A percentile compares a stretch with the other conserved stretches of the same genome.
These are phyloP conservation scores for Amanita exitialis DNA, from an alignment of 768 basidiomycete genomes.

Conservation along the genomic window DNA sequence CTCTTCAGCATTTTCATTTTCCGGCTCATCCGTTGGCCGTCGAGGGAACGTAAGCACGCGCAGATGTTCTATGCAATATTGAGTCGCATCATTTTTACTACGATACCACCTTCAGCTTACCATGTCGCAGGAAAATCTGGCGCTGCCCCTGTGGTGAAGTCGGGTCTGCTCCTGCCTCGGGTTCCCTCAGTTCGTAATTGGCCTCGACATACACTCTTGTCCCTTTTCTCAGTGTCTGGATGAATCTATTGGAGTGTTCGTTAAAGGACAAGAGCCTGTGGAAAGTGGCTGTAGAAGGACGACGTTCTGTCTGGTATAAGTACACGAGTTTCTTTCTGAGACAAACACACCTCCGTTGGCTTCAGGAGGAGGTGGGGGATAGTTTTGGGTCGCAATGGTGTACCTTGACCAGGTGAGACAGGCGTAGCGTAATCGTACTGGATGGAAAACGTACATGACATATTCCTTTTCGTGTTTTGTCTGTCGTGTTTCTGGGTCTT, in stretches of 20 bases:
- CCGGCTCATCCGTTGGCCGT: conserved; percentile 5
- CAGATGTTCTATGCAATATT: conserved; percentile 35
- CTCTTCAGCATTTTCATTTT: neutral
- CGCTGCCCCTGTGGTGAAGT: conserved; percentile 62
- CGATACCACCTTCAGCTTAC: conserved; percentile 26
- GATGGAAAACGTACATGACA: conserved; percentile 41
- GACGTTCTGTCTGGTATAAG: conserved; percentile 31
- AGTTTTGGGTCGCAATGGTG: conserved; percentile 64
- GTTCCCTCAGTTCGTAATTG: conserved; percentile 64
- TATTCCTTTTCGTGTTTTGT: conserved; percentile 76
- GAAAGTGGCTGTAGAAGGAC: conserved; percentile 51
- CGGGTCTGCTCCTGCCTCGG: conserved; percentile 56
- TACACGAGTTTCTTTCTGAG: neutral
- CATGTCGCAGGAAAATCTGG: conserved; percentile 76
- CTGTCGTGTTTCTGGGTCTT: conserved; percentile 57
- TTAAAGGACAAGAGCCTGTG: conserved; percentile 71
- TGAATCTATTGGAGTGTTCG: conserved; percentile 48
- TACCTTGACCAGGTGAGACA: conserved; percentile 38
- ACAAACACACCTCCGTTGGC: conserved; percentile 49
- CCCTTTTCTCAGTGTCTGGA: conserved; percentile 60
- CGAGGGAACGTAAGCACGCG: conserved; percentile 32
- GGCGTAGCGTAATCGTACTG: neutral
- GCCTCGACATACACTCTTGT: conserved; percentile 76
- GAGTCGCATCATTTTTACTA: conserved; percentile 1
- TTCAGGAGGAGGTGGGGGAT: conserved; percentile 42